A percentile compares a stretch with the other conserved stretches of the same genome.
These are phyloP conservation scores for Calvatia gigantea DNA, from an alignment of 768 basidiomycete species.

Conservation along the genomic window DNA sequence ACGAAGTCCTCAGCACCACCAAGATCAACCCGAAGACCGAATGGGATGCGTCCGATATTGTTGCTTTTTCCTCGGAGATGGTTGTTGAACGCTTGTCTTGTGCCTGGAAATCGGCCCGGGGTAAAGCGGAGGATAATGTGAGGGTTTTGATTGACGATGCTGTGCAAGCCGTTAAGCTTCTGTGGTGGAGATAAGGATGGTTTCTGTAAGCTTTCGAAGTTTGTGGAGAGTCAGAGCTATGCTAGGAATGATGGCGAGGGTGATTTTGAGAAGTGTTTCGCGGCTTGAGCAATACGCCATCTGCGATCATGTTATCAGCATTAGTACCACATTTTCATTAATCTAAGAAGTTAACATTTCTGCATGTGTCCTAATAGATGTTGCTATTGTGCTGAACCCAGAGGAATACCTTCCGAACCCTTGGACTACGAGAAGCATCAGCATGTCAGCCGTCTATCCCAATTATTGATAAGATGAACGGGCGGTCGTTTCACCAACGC, in stretches of 20 bases:
- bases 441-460: too few relatives aligned
- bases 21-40: conserved; percentile 29
- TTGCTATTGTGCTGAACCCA: too few relatives aligned
- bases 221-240: conserved; percentile 71
- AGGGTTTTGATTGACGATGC: conserved; percentile 80
- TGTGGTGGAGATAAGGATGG: conserved; percentile 52
- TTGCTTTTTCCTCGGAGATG: conserved; percentile 75
- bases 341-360: too few relatives aligned
- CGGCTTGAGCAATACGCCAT: neutral
- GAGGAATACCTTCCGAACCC: too few relatives aligned
- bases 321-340: too few relatives aligned
- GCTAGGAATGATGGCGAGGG: conserved; percentile 65
- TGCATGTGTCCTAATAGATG: too few relatives aligned
- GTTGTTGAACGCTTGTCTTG: conserved; percentile 69
- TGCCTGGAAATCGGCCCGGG: neutral
- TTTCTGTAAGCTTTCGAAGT: conserved; percentile 60
- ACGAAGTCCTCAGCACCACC: conserved; percentile 29
- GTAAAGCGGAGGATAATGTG: conserved; percentile 46
- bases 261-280: conserved; percentile 66
- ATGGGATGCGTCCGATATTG: conserved; percentile 59
- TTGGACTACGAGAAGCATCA: too few relatives aligned
- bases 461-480: too few relatives aligned
- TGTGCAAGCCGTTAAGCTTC: conserved; percentile 57
- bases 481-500: too few relatives aligned
- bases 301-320: neutral